A percentile compares a stretch with the other conserved stretches of the same genome.
Conservation (phyloP, 768 basidiomycete genomes). For the Leccinum barrowsii region DNA sequence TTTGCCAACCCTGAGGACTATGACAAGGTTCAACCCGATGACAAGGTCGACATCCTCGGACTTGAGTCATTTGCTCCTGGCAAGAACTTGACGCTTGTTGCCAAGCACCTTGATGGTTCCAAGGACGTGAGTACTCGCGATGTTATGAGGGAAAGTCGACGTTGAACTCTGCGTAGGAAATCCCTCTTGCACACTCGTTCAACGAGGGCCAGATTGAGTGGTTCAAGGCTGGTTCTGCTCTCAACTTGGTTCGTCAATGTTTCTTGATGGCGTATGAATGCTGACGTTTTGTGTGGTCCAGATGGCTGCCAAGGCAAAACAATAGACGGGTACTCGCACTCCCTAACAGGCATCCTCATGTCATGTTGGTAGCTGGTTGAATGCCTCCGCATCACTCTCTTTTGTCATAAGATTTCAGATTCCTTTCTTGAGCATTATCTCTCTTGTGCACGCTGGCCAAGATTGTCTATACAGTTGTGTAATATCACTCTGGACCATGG, state of each 20-base stretch:
- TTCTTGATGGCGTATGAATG: neutral
- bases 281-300: slow-evolving; percentile 22
- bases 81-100: slow-evolving; percentile 80
- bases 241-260: slow-evolving; percentile 65
- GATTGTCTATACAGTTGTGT: slow-evolving; percentile 22
- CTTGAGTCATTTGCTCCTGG: slow-evolving; percentile 87
- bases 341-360: neutral
- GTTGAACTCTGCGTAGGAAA: slow-evolving; percentile 43
- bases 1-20: slow-evolving; percentile 92
- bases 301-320: slow-evolving; percentile 70
- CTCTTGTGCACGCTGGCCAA: slow-evolving; percentile 5
- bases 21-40: slow-evolving; percentile 83
- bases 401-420: neutral
- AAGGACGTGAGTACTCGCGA: slow-evolving; percentile 47
- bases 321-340: slow-evolving; percentile 24
- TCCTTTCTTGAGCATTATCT: neutral
- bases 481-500: slow-evolving; percentile 20
- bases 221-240: slow-evolving; percentile 97
- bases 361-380: neutral
- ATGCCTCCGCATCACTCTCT: neutral
- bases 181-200: slow-evolving; percentile 87
- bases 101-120: slow-evolving; percentile 80
- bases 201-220: slow-evolving; percentile 97
- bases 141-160: neutral
- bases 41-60: slow-evolving; percentile 87